Percentiles rank a stretch among this genome's conserved stretches.
Evolutionary conservation across 208 protist species (phyloP).

Genomic region (Leishmania aethiopica): DNA sequence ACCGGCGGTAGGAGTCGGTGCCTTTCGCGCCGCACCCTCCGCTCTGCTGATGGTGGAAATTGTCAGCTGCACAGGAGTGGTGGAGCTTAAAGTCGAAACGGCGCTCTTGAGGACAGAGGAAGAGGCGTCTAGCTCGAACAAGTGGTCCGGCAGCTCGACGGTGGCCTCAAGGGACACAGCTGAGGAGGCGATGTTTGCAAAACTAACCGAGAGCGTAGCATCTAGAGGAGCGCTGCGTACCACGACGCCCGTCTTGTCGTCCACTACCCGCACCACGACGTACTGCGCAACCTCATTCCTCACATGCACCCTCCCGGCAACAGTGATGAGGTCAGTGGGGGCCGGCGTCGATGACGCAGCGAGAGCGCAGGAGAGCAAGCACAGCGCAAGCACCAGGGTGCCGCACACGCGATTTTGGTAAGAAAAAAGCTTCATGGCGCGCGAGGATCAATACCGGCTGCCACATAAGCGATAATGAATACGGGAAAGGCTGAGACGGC

Average conservation of each 20-base stretch:
- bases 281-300: slow-evolving; percentile 41
- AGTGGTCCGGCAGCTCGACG: slow-evolving; percentile 46
- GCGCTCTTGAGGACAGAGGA: slow-evolving; percentile 43
- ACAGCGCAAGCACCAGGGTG: slow-evolving; percentile 12
- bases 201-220: slow-evolving; percentile 66
- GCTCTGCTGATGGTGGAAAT: slow-evolving; percentile 31
- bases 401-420: not conserved
- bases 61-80: slow-evolving; percentile 35
- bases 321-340: slow-evolving; percentile 9
- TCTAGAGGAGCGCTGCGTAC: slow-evolving; percentile 59
- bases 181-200: slow-evolving; percentile 47
- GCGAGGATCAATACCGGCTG: not conserved
- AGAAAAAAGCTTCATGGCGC: not conserved
- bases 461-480: not conserved
- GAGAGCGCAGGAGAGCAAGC: slow-evolving; percentile 14
- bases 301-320: slow-evolving; percentile 66
- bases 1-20: slow-evolving; percentile 3
- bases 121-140: slow-evolving; percentile 30
- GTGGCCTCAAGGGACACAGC: slow-evolving; percentile 50
- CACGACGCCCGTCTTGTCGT: slow-evolving; percentile 52
- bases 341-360: not conserved
- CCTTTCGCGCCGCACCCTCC: not conserved
- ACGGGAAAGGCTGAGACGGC: not conserved
- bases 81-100: slow-evolving; percentile 21
- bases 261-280: slow-evolving; percentile 63